These are phyloP conservation scores for Metroxylon sagu DNA, from an alignment of 176 grass and related monocot genomes.

Conservation along the genomic window DNA sequence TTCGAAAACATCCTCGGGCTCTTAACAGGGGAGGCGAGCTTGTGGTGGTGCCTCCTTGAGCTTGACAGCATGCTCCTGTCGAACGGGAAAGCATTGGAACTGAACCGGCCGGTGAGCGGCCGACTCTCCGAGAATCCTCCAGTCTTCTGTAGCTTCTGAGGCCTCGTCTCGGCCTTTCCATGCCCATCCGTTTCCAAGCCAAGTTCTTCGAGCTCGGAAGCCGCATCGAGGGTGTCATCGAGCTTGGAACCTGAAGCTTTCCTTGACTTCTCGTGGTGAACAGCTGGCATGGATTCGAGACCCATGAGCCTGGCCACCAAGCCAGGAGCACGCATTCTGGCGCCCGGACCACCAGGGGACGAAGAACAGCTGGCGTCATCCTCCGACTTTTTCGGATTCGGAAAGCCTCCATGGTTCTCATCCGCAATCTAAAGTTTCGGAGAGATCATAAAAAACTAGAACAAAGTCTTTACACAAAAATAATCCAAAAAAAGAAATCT, in stretches of 20 bases:
- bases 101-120: not conserved
- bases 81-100: constrained; percentile 5
- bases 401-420: no score
- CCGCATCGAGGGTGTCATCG: not conserved
- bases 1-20: constrained; percentile 50
- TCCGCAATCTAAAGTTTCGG: no score
- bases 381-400: no score
- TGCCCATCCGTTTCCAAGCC: not conserved
- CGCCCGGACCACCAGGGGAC: constrained; percentile 3
- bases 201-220: not conserved
- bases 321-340: constrained; percentile 19
- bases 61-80: constrained; percentile 7
- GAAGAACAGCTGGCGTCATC: constrained; percentile 1
- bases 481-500: no score
- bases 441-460: no score
- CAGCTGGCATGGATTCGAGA: constrained; percentile 46
- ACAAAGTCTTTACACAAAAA: no score
- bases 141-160: not conserved
- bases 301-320: constrained; percentile 80
- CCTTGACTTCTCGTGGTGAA: not conserved
- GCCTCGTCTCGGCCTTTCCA: not conserved
- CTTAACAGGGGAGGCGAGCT: constrained; percentile 33
- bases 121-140: not conserved
- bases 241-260: not conserved
- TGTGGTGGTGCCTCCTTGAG: constrained; percentile 17